Evolutionary conservation across 2,329 filamentous ascomycete species (phyloP).

Genomic region (Scolecobasidium constrictum): DNA sequence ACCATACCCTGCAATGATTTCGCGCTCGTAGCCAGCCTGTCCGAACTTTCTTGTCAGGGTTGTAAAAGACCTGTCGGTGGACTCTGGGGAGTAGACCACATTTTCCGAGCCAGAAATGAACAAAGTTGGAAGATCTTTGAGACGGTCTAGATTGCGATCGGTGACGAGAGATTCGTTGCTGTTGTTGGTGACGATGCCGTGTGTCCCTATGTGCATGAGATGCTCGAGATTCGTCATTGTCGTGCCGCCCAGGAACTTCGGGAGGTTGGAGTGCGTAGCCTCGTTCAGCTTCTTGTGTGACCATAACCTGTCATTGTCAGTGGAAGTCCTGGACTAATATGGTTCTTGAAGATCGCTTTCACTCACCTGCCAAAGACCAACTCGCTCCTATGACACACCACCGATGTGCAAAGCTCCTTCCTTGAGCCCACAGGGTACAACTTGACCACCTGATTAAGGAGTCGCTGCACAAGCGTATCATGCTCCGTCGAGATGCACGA

Average conservation of each 20-base stretch:
- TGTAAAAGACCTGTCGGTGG: slow-evolving; percentile 17
- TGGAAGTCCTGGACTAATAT: no score
- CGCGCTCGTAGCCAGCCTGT: slow-evolving; percentile 1
- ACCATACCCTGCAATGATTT: not conserved
- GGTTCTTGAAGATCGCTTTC: no score
- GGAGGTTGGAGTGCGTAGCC: slow-evolving; percentile 51
- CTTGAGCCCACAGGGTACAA: slow-evolving; percentile 42
- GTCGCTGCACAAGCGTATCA: slow-evolving; percentile 39
- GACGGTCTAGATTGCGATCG: slow-evolving; percentile 39
- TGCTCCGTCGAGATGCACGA: slow-evolving; percentile 37
- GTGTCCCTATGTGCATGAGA: slow-evolving; percentile 45
- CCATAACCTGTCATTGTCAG: no score
- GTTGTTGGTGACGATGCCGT: slow-evolving; percentile 40
- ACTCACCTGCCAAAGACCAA: slow-evolving; percentile 53
- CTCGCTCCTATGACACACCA: slow-evolving; percentile 48
- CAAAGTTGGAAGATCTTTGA: slow-evolving; percentile 44
- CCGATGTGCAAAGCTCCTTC: slow-evolving; percentile 50
- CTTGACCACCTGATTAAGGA: slow-evolving; percentile 45
- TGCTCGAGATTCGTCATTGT: slow-evolving; percentile 47
- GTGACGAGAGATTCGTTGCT: slow-evolving; percentile 38
- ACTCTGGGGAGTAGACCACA: slow-evolving; percentile 17
- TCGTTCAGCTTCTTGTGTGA: slow-evolving; percentile 55
- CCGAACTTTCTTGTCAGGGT: slow-evolving; percentile 15
- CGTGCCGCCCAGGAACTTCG: slow-evolving; percentile 51
- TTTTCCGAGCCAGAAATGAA: slow-evolving; percentile 44